Evolutionary conservation across 2,329 filamentous ascomycete species (phyloP), one percentile per base, ranked within the genome.

Genomic region (Diaporthe amygdali): DNA sequence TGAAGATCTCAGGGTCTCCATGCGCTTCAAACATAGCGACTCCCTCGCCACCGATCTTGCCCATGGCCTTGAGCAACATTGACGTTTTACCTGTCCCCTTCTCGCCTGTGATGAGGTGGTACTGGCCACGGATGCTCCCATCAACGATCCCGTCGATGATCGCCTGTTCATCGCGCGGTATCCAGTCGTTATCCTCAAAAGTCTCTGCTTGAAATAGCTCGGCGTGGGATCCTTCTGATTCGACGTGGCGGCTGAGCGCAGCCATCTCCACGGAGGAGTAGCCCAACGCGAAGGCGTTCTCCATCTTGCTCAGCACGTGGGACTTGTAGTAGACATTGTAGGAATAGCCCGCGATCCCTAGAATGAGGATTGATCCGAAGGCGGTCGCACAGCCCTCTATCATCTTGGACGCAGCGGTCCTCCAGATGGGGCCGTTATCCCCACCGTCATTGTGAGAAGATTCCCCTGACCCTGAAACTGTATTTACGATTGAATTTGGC

Each of bases 11-110:
- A 0, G 95, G 88, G 80, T 99, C 95, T 5, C 95, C 93, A 81
- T 99, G 96, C 0, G 96, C 95, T 82, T 99, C 96, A 78, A 98
- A 94, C 94, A 99, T 97, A 75, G 95, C 93, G 54, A 96, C 92
- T 2, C 94, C 94, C 72, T 96, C 93, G 5, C 95, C 96, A 74
- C 97, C 90, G 71, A 95, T 92, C 81, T 97, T 97, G 68, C 92
- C 91, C 96, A 99, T 99, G 10, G 94, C 94, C 79, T 98, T 94
- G 25, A 99, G 77, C 49, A 99, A 84, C 96, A 99, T 98, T 75
- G 94, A 97, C 72, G 94, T 97, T 85, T 99, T 99, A 5, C 96
- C 96, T 0, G 94, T 97, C 4, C 96, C 96, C 83, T 99, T 98
- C 79, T 98, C 96, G 59, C 96, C 96, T 56, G 98, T 91, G 3